Conservation (phyloP, 495 filamentous ascomycete species). For the Penicillium antarcticum region DNA sequence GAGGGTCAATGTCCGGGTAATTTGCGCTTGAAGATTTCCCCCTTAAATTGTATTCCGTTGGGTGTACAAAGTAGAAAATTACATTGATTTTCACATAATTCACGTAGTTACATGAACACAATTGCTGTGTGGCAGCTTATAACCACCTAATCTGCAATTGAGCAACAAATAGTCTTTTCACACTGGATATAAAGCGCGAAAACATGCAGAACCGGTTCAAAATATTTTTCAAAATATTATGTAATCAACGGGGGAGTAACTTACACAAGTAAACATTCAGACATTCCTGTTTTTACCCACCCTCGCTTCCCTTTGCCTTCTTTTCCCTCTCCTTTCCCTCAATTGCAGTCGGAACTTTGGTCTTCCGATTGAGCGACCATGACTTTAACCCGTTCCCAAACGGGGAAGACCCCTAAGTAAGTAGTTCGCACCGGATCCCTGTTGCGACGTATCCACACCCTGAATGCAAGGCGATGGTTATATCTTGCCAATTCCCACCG, state of each 20-base stretch:
- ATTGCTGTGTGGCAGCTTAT: no score
- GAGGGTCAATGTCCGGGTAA: no score
- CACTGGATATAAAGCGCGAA: not conserved
- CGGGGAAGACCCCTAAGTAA: constrained; percentile 50
- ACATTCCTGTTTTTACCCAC: constrained; percentile 16
- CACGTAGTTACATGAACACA: no score
- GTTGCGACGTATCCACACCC: constrained; percentile 13
- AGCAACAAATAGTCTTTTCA: not conserved
- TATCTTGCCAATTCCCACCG: constrained; percentile 2
- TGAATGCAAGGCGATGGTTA: constrained; percentile 2
- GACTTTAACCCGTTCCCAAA: constrained; percentile 49
- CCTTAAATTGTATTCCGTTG: no score
- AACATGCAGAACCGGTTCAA: not conserved
- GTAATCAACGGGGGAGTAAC: constrained; percentile 12
- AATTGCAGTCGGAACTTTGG: constrained; percentile 17
- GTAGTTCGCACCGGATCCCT: constrained; percentile 21
- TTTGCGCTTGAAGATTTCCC: no score
- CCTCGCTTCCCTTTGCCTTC: constrained; percentile 15
- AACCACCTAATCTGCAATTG: no score
- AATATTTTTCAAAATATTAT: constrained; percentile 9
- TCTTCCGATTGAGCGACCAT: constrained; percentile 30
- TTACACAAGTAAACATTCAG: constrained; percentile 25
- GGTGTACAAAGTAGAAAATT: no score
- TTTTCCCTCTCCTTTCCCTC: constrained; percentile 6
- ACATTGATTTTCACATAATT: no score